Base-by-base conservation (phyloP, 495 filamentous ascomycete genomes). In the Tuber borchii region DNA sequence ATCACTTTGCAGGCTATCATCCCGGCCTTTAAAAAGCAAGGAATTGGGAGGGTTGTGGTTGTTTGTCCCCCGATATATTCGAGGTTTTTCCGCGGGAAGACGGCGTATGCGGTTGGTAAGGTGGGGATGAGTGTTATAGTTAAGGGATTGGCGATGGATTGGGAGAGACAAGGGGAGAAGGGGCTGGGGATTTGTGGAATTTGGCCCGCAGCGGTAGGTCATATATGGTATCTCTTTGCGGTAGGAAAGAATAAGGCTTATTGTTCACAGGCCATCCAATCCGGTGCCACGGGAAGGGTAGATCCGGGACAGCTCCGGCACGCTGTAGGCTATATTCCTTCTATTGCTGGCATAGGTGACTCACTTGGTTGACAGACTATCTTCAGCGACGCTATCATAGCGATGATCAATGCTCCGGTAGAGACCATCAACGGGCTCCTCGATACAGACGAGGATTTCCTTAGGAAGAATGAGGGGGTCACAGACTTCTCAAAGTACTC, bases 51-150 rank as follows among this genome's bases (percentile, higher is more conserved):
- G 9, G 89, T 96, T 71, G 86, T 96, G 71, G 93, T 96, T 68
- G 92, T 97, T 37, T 91, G 89, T 75, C 93, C 93, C 69, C 93
- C 93, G 0, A 94, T 97, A 74, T 96, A 96, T 80, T 90, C 88
- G 70, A 86, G 93, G 26, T 96, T 96, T 83, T 94, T 95, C 81
- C 83, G 92, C 4, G 93, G 93, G 16, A 96, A 97, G 87, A 93
- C 92, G 1, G 92, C 91, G 26, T 96, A 96, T 85, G 93, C 93
- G 0, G 90, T 95, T 87, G 91, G 92, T 72, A 97, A 97, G 82
- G 89, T 94, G 22, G 92, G 86, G 22, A 97, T 97, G 93, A 91
- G 88, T 83, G 91, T 94, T 22, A 80, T 96, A 51, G 91, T 91
- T 0, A 92, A 92, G 78, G 93, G 93, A 5, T 84, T 96, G 37